Evolutionary conservation across 768 basidiomycete species (phyloP), one percentile per base, ranked within the genome.

Genomic region (Agrocybe chaxingu): DNA sequence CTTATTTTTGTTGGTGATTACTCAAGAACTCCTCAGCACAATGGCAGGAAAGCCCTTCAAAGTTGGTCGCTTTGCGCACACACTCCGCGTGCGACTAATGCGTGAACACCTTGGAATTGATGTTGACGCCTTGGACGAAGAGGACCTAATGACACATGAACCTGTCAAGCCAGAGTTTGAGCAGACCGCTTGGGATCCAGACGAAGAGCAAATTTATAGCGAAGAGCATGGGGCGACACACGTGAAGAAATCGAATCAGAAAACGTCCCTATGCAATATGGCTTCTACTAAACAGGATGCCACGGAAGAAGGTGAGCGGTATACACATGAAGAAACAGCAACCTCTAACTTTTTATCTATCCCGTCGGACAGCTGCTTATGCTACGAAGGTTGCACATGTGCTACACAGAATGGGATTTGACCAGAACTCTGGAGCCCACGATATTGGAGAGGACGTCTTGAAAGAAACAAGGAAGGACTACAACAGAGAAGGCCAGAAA

Each of bases 21-120:
- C 24, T 24, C 24, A 24, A 24, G 24, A 24, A 5, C 29, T 41
- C 12, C 42, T 4, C 49, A 95, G 94, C 47, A 86, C 79, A 0
- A 98, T 99, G 96, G 96, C 85, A 7, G 96, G 97, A 12, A 82
- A 82, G 58, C 90, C 94, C 0, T 98, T 89, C 76, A 83, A 92
- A 78, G 96, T 98, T 51, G 97, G 97, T 13, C 87, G 96, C 19
- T 99, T 97, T 67, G 94, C 96, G 2, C 97, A 99, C 67, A 89
- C 89, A 3, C 77, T 99, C 8, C 87, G 97, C 5, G 78, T 98
- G 41, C 84, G 96, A 12, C 74, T 99, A 53, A 99, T 99, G 97
- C 79, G 89, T 55, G 97, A 99, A 63, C 97, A 99, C 64, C 75
- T 97, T 51, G 97, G 97, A 2, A 77, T 98, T 50, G 93, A 99